Conservation (phyloP, 2,329 filamentous ascomycete species). For the Trichoderma simmonsii region DNA sequence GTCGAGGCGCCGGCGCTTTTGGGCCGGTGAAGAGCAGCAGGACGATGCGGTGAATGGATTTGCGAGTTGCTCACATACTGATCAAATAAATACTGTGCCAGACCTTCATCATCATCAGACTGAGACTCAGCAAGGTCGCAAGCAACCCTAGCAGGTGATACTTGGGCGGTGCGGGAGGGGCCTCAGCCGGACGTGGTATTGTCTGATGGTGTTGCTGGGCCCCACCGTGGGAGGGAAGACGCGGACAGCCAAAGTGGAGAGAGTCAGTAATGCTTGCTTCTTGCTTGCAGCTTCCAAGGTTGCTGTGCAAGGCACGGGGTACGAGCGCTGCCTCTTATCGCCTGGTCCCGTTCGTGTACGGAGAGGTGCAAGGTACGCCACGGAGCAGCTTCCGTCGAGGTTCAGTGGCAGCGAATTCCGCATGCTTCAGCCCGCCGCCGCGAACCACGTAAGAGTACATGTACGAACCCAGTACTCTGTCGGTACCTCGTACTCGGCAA, state of each 20-base stretch:
- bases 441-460: neutral
- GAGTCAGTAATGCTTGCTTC: neutral
- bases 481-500: slow-evolving; percentile 9
- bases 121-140: neutral
- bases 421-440: neutral
- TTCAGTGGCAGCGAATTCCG: neutral
- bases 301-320: neutral
- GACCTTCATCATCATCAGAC: neutral
- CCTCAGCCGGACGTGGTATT: neutral
- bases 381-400: neutral
- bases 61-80: neutral
- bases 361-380: neutral
- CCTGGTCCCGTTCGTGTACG: neutral
- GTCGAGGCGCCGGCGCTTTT: neutral
- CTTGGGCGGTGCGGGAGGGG: neutral
- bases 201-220: neutral
- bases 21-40: neutral
- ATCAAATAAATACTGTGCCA: neutral
- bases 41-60: neutral
- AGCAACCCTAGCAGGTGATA: slow-evolving; percentile 2
- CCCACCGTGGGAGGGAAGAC: neutral
- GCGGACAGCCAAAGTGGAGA: neutral
- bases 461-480: neutral
- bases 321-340: neutral
- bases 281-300: neutral